phyloP scores from a whole-genome alignment of 2,329 filamentous ascomycete species.

The Botrytis hyacinthi region DNA sequence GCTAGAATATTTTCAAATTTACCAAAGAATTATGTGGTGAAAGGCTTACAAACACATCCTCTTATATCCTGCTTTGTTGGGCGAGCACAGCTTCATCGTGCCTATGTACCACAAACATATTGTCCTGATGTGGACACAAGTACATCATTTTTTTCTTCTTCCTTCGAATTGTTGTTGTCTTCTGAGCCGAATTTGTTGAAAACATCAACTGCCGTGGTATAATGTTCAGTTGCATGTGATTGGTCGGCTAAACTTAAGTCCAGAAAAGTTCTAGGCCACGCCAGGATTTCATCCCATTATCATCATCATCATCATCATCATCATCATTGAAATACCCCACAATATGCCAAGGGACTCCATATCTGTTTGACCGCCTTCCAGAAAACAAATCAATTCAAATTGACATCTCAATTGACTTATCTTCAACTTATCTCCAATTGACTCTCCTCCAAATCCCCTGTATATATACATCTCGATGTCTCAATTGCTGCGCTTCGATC shows the following conservation, averaged over 20 bases:
- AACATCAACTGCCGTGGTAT: background rate
- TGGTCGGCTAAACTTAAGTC: background rate
- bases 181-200: background rate
- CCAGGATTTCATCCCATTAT: background rate
- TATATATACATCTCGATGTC: conserved; percentile 1
- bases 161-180: background rate
- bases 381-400: background rate
- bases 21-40: background rate
- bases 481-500: background rate
- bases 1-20: conserved; percentile 7
- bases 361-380: background rate
- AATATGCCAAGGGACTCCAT: background rate
- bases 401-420: background rate
- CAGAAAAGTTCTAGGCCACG: background rate
- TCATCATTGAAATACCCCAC: conserved; percentile 2
- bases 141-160: background rate
- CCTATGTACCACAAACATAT: background rate
- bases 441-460: background rate
- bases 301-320: background rate
- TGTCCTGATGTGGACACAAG: background rate
- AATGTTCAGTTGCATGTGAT: background rate
- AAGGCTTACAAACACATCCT: background rate
- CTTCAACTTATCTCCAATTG: background rate
- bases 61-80: background rate
- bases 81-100: background rate